Evolutionary conservation across 129 eudicot species (phyloP).

Genomic region (Lonicera japonica): DNA sequence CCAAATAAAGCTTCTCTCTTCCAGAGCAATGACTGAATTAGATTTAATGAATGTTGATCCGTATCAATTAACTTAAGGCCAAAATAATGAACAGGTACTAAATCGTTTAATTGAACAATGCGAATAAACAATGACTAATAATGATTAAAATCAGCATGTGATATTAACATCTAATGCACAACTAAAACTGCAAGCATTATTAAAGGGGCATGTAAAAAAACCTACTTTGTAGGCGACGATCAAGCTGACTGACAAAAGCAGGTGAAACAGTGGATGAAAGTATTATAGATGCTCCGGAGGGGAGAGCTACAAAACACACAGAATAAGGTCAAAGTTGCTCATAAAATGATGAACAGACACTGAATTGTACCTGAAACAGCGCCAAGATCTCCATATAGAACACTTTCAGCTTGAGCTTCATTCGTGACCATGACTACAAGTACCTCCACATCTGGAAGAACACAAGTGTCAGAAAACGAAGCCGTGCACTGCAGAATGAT

Average conservation of each 20-base stretch:
- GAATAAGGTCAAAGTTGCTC: slow-evolving; percentile 24
- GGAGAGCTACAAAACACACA: slow-evolving; percentile 50
- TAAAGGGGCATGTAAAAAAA: slow-evolving; percentile 12
- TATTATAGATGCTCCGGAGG: slow-evolving; percentile 72
- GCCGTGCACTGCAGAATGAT: not conserved
- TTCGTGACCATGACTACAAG: slow-evolving; percentile 93
- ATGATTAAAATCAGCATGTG: not conserved
- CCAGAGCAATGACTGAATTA: too few relatives aligned
- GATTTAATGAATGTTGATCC: not conserved
- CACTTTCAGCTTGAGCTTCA: slow-evolving; percentile 96
- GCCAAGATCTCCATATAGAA: slow-evolving; percentile 81
- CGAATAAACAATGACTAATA: not conserved
- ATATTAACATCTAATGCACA: not conserved
- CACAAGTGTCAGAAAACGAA: slow-evolving; percentile 8
- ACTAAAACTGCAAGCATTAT: not conserved
- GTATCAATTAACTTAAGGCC: not conserved
- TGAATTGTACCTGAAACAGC: slow-evolving; percentile 62
- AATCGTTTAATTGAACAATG: not conserved
- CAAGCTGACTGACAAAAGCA: slow-evolving; percentile 71
- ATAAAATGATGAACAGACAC: slow-evolving; percentile 1
- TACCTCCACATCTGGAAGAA: slow-evolving; percentile 68
- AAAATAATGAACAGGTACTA: not conserved
- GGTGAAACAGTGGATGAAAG: slow-evolving; percentile 99
- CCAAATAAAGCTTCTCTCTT: too few relatives aligned
- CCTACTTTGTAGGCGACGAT: slow-evolving; percentile 70